Conservation (phyloP, 2,329 filamentous ascomycete genomes). For the Geosmithia morbida region DNA sequence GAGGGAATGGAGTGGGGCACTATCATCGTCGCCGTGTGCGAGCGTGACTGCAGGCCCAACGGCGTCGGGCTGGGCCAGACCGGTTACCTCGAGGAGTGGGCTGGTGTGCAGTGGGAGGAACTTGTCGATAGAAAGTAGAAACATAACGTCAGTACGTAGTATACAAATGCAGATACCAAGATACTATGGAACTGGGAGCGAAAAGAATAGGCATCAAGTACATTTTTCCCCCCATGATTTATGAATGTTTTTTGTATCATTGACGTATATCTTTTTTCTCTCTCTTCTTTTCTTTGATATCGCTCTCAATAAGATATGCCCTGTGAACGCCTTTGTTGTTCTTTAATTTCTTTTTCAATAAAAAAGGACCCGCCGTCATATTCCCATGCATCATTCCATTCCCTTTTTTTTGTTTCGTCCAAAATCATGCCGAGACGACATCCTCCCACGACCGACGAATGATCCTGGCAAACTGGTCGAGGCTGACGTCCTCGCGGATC, state of each 20-base stretch:
- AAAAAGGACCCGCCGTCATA: conserved; percentile 1
- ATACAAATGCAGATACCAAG: neutral
- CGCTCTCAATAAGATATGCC: conserved; percentile 20
- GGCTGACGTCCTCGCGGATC: conserved; percentile 87
- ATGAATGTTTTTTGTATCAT: neutral
- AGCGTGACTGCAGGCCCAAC: conserved; percentile 55
- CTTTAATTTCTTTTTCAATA: conserved; percentile 8
- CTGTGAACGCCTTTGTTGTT: conserved; percentile 20
- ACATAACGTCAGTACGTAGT: neutral
- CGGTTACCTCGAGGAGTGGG: conserved; percentile 88
- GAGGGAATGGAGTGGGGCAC: conserved; percentile 99
- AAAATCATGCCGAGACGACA: conserved; percentile 11
- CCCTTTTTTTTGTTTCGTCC: neutral
- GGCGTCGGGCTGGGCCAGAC: conserved; percentile 45
- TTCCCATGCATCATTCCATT: neutral
- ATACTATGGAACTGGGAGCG: conserved; percentile 5
- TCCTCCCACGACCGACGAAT: conserved; percentile 80
- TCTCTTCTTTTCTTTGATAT: conserved; percentile 9
- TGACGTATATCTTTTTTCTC: neutral
- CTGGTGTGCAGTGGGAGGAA: conserved; percentile 97
- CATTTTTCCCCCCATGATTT: neutral
- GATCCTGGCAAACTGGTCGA: conserved; percentile 71
- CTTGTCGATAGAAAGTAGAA: conserved; percentile 22
- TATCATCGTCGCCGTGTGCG: conserved; percentile 74
- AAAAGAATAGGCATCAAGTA: too few relatives aligned